A percentile compares a stretch with the other conserved stretches of the same genome.
These are phyloP conservation scores for Dovyalis caffra DNA, from an alignment of 345 rosid genomes.

Conservation along the genomic window DNA sequence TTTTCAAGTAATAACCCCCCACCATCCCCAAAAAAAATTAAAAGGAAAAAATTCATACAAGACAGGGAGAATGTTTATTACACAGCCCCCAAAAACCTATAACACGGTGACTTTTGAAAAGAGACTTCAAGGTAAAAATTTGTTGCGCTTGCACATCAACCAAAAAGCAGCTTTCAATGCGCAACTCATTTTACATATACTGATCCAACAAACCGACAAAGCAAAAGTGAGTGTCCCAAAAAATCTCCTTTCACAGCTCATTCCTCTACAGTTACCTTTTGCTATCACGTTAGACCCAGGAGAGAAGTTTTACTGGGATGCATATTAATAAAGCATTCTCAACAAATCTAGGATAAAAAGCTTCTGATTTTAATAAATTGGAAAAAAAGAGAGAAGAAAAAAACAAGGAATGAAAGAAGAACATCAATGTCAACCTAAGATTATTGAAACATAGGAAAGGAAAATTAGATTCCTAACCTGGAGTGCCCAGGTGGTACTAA, in stretches of 20 bases:
- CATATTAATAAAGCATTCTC: background rate
- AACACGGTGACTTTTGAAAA: background rate
- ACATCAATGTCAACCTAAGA: background rate
- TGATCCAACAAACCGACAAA: background rate
- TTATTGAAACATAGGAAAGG: background rate
- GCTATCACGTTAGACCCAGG: background rate
- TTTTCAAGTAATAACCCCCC: background rate
- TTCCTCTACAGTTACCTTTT: background rate
- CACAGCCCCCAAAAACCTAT: background rate
- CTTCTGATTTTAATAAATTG: background rate
- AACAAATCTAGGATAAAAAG: background rate
- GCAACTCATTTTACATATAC: background rate
- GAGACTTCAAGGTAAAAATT: background rate
- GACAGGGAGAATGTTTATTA: too few relatives aligned
- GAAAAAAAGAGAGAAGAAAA: too few relatives aligned
- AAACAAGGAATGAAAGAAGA: background rate
- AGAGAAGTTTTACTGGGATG: too few relatives aligned
- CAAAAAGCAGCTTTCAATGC: background rate
- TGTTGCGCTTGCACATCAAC: background rate
- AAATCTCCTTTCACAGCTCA: background rate
- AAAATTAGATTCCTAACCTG: background rate
- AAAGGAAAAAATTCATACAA: background rate
- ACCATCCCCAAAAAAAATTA: too few relatives aligned
- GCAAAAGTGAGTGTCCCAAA: background rate
- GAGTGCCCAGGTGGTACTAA: constrained; percentile 10